Percentiles rank a stretch among this genome's conserved stretches.
These are phyloP conservation scores for Eucalyptus caleyi DNA, from an alignment of 345 rosid species.

Conservation along the genomic window DNA sequence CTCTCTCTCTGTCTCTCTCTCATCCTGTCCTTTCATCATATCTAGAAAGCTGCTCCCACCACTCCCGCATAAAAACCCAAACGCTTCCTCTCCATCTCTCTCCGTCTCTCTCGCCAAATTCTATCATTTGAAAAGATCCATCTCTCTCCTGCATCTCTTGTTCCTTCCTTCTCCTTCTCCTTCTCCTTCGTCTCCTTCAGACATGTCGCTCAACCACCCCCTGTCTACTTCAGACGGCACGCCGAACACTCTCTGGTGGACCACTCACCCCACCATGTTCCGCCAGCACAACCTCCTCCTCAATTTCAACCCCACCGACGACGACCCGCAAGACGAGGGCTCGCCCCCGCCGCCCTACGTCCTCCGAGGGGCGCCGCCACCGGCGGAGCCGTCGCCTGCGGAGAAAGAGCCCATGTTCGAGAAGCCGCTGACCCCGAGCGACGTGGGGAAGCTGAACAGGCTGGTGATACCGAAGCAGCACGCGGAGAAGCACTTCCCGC, in stretches of 20 bases:
- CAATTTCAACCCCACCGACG: background rate
- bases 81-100: background rate
- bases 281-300: background rate
- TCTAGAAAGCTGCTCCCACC: background rate
- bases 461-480: slow-evolving; percentile 85
- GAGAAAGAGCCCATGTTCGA: slow-evolving; percentile 52
- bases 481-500: slow-evolving; percentile 79
- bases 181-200: background rate
- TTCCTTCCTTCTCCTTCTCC: background rate
- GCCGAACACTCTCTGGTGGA: background rate
- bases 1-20: background rate
- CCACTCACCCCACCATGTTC: background rate
- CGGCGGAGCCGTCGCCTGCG: background rate
- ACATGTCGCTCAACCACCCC: background rate
- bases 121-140: background rate
- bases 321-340: slow-evolving; percentile 4
- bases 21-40: background rate
- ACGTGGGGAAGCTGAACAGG: slow-evolving; percentile 87
- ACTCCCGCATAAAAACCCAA: background rate
- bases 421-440: slow-evolving; percentile 81
- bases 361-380: background rate
- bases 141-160: background rate
- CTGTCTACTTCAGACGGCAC: background rate
- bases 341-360: background rate
- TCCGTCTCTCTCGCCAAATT: background rate